Evolutionary conservation across 1,139 yeast genomes (phyloP).

Genomic region (Geotrichum fermentans): DNA sequence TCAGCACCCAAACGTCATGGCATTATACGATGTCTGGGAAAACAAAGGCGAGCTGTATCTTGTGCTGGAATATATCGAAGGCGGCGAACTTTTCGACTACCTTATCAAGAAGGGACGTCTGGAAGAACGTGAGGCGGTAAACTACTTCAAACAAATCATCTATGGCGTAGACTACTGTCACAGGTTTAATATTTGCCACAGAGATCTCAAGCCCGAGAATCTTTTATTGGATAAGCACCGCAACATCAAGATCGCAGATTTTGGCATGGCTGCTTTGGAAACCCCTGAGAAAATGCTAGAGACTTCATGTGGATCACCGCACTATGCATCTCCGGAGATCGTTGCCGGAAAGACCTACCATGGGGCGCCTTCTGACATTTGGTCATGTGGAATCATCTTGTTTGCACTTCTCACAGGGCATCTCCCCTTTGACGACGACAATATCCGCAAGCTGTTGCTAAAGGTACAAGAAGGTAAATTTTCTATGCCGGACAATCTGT

Average conservation of each 20-base stretch:
- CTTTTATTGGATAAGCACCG: conserved; percentile 76
- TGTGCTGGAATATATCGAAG: conserved; percentile 91
- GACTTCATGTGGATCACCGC: conserved; percentile 97
- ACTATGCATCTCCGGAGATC: conserved; percentile 96
- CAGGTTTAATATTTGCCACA: conserved; percentile 81
- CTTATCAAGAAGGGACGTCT: conserved; percentile 82
- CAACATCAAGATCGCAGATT: conserved; percentile 93
- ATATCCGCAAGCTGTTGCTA: conserved; percentile 73
- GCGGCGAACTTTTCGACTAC: conserved; percentile 92
- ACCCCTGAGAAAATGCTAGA: conserved; percentile 78
- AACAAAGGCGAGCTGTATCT: conserved; percentile 83
- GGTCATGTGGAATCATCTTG: conserved; percentile 96
- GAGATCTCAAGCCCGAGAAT: conserved; percentile 95
- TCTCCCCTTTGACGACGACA: conserved; percentile 94
- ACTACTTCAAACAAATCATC: conserved; percentile 86
- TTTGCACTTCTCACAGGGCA: conserved; percentile 93
- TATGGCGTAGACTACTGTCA: conserved; percentile 91
- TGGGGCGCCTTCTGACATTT: conserved; percentile 94
- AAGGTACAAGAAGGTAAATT: conserved; percentile 90
- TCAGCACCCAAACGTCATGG: conserved; percentile 89
- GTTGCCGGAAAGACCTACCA: conserved; percentile 92
- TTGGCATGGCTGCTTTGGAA: conserved; percentile 99
- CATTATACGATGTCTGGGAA: conserved; percentile 98
- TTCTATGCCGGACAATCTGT: conserved; percentile 72
- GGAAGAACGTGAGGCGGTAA: conserved; percentile 83